A percentile compares a stretch with the other conserved stretches of the same genome.
Evolutionary conservation across 1,139 yeast genomes (phyloP).

Genomic region (Diutina pseudorugosa): DNA sequence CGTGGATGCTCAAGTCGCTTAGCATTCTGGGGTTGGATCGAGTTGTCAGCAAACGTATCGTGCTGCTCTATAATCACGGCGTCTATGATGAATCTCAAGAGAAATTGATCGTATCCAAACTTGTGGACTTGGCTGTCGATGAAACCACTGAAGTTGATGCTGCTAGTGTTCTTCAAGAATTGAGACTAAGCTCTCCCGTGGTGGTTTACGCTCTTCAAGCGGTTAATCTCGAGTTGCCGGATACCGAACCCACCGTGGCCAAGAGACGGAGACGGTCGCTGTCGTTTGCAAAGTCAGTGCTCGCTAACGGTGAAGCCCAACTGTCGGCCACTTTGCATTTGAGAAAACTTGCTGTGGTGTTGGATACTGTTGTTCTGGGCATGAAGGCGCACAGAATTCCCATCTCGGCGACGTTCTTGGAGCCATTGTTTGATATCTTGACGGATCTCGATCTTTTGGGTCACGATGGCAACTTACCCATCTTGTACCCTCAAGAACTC

Average conservation of each 20-base stretch:
- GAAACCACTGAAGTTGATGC: conserved; percentile 34
- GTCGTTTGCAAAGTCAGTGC: conserved; percentile 57
- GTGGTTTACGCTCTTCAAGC: conserved; percentile 19
- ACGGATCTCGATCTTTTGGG: conserved; percentile 85
- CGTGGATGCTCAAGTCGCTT: conserved; percentile 45
- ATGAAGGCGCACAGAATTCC: conserved; percentile 14
- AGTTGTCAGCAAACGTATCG: conserved; percentile 43
- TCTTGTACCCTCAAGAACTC: conserved; percentile 81
- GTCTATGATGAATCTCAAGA: conserved; percentile 37
- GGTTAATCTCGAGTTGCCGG: conserved; percentile 32
- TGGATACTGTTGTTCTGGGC: conserved; percentile 62
- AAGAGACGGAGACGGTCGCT: conserved; percentile 77
- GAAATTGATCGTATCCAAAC: conserved; percentile 42
- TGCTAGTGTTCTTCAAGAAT: conserved; percentile 35
- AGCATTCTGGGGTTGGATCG: conserved; percentile 37
- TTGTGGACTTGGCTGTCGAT: conserved; percentile 44
- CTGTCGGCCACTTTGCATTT: conserved; percentile 68
- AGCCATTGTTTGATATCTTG: conserved; percentile 54
- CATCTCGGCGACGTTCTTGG: conserved; percentile 31
- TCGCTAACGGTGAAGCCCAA: conserved; percentile 61
- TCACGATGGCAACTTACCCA: conserved; percentile 84
- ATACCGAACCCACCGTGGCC: conserved; percentile 33
- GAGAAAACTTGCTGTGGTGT: conserved; percentile 61
- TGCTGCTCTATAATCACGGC: conserved; percentile 31
- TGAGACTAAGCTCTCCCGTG: conserved; percentile 13